Evolutionary conservation across 2,329 filamentous ascomycete genomes (phyloP).

Genomic region (Ceratocystis eucalypticola): DNA sequence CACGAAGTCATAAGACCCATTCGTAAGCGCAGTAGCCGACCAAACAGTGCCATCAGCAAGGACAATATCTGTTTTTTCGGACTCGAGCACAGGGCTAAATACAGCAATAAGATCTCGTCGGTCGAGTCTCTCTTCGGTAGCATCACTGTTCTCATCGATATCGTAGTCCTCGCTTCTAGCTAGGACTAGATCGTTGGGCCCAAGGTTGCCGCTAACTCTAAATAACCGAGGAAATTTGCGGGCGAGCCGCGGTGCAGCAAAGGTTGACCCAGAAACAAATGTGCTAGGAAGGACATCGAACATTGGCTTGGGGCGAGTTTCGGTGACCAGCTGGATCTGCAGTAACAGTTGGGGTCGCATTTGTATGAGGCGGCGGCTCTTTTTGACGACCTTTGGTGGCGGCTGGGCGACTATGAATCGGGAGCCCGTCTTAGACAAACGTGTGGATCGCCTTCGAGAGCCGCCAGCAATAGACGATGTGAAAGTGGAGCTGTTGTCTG

Average conservation of each 20-base stretch:
- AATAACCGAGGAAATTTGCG: constrained; percentile 52
- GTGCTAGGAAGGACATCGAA: constrained; percentile 62
- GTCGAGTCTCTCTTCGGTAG: constrained; percentile 34
- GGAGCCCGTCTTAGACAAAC: constrained; percentile 32
- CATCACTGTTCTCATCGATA: constrained; percentile 35
- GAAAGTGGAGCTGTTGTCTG: constrained; percentile 31
- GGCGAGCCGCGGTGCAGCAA: constrained; percentile 42
- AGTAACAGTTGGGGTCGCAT: constrained; percentile 55
- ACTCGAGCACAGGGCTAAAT: constrained; percentile 41
- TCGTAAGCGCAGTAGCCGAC: constrained; percentile 38
- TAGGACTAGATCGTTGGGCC: constrained; percentile 56
- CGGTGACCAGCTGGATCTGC: constrained; percentile 55
- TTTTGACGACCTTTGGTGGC: constrained; percentile 41
- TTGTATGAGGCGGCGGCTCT: constrained; percentile 53
- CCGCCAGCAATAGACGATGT: constrained; percentile 22
- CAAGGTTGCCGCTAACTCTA: constrained; percentile 47
- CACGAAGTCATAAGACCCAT: constrained; percentile 53
- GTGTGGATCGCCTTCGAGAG: constrained; percentile 20
- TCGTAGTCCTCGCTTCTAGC: constrained; percentile 57
- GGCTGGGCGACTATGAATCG: constrained; percentile 56
- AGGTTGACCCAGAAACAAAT: constrained; percentile 41
- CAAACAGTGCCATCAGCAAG: constrained; percentile 50
- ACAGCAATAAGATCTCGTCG: constrained; percentile 49
- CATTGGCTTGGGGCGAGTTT: constrained; percentile 49
- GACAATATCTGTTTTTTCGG: constrained; percentile 50